Conservation (phyloP, 352 stramenopile species). For the Globisporangium takayamanum region DNA sequence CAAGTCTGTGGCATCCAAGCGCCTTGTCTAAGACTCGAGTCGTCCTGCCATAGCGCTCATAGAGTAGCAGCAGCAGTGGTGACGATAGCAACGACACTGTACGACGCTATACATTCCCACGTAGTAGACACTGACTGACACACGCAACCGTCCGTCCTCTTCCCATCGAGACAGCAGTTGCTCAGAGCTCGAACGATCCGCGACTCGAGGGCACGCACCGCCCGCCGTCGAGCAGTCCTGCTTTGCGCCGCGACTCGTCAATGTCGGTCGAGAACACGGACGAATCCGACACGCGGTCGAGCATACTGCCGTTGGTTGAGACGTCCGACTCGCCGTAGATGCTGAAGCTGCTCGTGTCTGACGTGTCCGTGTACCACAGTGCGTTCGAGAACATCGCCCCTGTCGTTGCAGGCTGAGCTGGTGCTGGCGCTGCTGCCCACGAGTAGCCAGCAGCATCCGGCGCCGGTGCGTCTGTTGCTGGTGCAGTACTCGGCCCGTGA, state of each 20-base stretch:
- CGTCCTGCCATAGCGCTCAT: not conserved
- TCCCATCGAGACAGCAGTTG: not conserved
- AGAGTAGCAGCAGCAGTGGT: not conserved
- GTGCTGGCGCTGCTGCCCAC: not conserved
- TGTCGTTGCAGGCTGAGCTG: not conserved
- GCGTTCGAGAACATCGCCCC: not conserved
- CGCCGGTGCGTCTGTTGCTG: too few species aligned
- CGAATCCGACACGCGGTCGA: conserved; percentile 5
- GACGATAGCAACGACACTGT: not conserved
- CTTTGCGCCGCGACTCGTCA: conserved; percentile 3
- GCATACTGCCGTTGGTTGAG: not conserved
- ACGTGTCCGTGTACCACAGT: conserved; percentile 2
- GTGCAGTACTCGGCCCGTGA: not conserved
- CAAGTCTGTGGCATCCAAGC: conserved; percentile 1
- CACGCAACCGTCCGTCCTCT: not conserved
- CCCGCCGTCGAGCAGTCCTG: conserved; percentile 22
- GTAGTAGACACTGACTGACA: not conserved
- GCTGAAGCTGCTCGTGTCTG: not conserved
- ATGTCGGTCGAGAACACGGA: conserved; percentile 10
- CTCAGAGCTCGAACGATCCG: conserved; percentile 50
- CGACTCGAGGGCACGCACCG: conserved; percentile 15
- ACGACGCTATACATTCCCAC: not conserved
- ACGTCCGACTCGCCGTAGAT: conserved; percentile 2
- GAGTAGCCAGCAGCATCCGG: not conserved
- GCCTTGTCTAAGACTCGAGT: not conserved